Conservation (phyloP, 1,139 yeast species). For the Suhomyces maxii region DNA sequence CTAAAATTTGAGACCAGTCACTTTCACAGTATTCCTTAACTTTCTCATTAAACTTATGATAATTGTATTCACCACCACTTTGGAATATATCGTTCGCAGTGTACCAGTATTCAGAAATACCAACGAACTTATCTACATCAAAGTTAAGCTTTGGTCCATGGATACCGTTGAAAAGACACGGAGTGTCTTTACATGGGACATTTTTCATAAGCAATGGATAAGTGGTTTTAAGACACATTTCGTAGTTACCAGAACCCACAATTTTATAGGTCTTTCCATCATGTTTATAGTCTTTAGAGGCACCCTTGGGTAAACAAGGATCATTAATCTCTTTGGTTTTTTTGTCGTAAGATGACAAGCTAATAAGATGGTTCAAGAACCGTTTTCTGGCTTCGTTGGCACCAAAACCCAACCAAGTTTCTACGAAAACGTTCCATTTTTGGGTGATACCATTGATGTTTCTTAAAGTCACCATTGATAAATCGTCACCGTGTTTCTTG, state of each 20-base stretch:
- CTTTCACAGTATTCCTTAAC: constrained; percentile 66
- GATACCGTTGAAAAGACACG: constrained; percentile 78
- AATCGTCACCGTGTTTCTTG: constrained; percentile 60
- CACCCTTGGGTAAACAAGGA: constrained; percentile 72
- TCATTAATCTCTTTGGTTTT: constrained; percentile 41
- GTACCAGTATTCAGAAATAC: constrained; percentile 83
- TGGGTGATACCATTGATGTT: constrained; percentile 62
- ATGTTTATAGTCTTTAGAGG: constrained; percentile 39
- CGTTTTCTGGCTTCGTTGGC: constrained; percentile 76
- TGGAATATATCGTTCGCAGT: constrained; percentile 80
- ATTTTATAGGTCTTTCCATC: constrained; percentile 50
- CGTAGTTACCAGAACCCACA: constrained; percentile 68
- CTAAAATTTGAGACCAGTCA: constrained; percentile 56
- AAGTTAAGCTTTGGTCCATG: constrained; percentile 76
- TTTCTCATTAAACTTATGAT: constrained; percentile 55
- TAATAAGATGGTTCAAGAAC: constrained; percentile 54
- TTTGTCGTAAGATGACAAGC: constrained; percentile 26
- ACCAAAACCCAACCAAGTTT: constrained; percentile 85
- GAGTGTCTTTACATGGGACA: constrained; percentile 70
- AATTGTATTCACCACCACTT: constrained; percentile 75
- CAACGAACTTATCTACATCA: constrained; percentile 69
- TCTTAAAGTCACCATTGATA: constrained; percentile 55
- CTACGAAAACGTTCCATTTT: constrained; percentile 71
- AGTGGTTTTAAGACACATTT: constrained; percentile 62
- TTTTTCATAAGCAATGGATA: constrained; percentile 71